Conservation (phyloP, 768 basidiomycete species). For the Kwoniella newhampshirensis region DNA sequence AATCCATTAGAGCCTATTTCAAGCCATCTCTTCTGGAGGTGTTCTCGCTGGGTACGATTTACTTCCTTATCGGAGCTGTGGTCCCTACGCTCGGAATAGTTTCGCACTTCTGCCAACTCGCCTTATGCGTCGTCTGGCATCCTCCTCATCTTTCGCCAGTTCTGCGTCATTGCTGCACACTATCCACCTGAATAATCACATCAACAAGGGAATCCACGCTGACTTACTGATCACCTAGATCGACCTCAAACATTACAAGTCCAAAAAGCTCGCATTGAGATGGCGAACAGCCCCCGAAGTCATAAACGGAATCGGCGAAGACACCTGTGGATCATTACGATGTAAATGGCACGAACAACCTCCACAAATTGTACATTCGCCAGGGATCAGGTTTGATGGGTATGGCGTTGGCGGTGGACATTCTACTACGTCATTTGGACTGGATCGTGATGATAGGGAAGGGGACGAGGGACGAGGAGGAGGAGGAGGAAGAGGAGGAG, state of each 20-base stretch:
- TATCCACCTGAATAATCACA: too few species aligned
- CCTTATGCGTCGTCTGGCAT: too few species aligned
- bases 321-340: slow-evolving; percentile 84
- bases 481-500: not conserved
- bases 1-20: too few species aligned
- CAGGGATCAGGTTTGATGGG: too few species aligned
- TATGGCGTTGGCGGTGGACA: too few species aligned
- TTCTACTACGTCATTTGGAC: too few species aligned
- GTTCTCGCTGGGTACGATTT: too few species aligned
- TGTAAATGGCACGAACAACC: slow-evolving; percentile 65
- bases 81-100: too few species aligned
- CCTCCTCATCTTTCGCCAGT: not conserved
- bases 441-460: not conserved
- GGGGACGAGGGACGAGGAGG: slow-evolving; percentile 6
- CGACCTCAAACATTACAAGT: slow-evolving; percentile 94
- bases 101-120: too few species aligned
- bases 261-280: slow-evolving; percentile 82
- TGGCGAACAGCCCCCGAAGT: slow-evolving; percentile 95
- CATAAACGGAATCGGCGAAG: slow-evolving; percentile 76
- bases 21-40: too few species aligned
- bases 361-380: not conserved
- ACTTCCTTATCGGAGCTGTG: too few species aligned
- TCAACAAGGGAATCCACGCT: too few species aligned
- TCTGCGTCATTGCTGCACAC: not conserved
- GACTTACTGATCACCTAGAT: slow-evolving; percentile 33